Conservation (phyloP, 129 eudicot species). For the Scalesia atractyloides region DNA sequence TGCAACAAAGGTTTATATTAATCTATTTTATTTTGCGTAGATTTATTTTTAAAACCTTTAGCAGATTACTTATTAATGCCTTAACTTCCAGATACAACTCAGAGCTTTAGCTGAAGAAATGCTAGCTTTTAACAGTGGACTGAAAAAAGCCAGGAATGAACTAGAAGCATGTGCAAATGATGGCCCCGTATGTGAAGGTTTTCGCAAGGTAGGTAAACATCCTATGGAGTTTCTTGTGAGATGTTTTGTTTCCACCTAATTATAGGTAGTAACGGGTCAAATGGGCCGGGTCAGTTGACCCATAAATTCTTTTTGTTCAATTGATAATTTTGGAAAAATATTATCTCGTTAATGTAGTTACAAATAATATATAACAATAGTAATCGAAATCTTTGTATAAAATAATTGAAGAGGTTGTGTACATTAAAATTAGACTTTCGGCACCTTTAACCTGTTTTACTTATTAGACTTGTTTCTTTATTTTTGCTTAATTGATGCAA, state of each 20-base stretch:
- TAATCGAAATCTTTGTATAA: too few relatives aligned
- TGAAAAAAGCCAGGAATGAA: conserved; percentile 76
- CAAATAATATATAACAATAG: too few relatives aligned
- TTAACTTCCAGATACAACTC: conserved; percentile 70
- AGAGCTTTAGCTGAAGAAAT: conserved; percentile 88
- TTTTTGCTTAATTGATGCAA: background rate
- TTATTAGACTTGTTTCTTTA: too few relatives aligned
- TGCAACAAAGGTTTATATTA: conserved; percentile 62
- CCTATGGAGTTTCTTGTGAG: conserved; percentile 6
- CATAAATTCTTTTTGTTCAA: too few relatives aligned
- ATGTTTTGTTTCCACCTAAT: background rate
- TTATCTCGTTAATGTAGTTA: too few relatives aligned
- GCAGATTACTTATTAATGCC: background rate
- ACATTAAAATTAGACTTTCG: background rate
- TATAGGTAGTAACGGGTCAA: background rate
- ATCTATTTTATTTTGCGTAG: background rate
- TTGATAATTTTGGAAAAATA: too few relatives aligned
- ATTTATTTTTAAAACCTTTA: background rate
- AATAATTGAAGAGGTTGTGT: background rate
- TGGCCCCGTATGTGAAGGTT: conserved; percentile 77
- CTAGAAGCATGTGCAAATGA: conserved; percentile 74
- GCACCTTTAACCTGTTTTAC: background rate
- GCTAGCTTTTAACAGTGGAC: conserved; percentile 72
- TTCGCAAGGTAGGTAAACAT: conserved; percentile 52
- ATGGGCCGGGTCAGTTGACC: too few relatives aligned